phyloP scores from a whole-genome alignment of 176 grass and related monocot species.

The Paspalum vaginatum region DNA sequence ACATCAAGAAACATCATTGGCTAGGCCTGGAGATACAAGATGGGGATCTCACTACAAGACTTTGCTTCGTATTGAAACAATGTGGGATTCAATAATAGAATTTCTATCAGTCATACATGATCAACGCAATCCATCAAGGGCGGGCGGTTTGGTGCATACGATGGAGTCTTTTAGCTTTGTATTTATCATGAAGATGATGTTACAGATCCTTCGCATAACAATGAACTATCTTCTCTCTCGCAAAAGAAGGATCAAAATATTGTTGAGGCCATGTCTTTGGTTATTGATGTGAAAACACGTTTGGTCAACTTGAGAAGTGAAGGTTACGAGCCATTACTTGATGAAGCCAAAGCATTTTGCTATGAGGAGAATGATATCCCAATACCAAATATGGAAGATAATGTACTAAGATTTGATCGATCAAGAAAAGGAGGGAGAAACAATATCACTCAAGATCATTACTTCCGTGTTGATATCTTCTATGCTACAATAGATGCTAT shows the following conservation, averaged over 20 bases:
- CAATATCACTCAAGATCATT: neutral
- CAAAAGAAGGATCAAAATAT: neutral
- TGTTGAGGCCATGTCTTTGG: too few species aligned
- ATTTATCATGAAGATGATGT: neutral
- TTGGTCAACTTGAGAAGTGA: too few species aligned
- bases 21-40: neutral
- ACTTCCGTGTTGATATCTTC: neutral
- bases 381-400: neutral
- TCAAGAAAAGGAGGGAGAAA: conserved; percentile 6
- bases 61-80: neutral
- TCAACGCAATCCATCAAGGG: neutral
- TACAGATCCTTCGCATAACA: neutral
- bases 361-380: neutral
- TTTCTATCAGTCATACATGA: neutral
- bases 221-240: neutral
- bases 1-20: neutral
- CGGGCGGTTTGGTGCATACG: neutral
- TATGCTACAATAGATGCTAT: neutral
- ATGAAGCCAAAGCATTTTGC: neutral
- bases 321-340: neutral
- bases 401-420: neutral
- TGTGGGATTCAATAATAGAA: neutral
- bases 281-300: too few species aligned
- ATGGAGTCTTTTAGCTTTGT: neutral
- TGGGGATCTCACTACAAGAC: neutral